A percentile compares a stretch with the other conserved stretches of the same genome.
Evolutionary conservation across 2,329 filamentous ascomycete species (phyloP).

Genomic region (Fusarium dimerum): DNA sequence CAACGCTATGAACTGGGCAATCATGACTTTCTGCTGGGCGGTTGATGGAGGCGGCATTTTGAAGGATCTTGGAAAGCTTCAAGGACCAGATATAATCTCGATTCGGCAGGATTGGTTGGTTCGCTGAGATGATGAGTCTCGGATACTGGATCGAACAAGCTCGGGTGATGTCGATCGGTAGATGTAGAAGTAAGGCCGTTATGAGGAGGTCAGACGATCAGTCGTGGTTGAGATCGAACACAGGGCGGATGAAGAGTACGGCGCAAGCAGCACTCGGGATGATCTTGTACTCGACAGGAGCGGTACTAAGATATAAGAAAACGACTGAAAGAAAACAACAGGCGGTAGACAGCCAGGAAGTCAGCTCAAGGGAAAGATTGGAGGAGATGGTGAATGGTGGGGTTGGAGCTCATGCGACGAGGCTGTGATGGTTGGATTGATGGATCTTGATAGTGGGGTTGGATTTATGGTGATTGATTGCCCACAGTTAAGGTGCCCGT

Average conservation of each 20-base stretch:
- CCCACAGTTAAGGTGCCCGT: neutral
- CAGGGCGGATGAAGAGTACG: neutral
- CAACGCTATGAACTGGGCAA: conserved; percentile 43
- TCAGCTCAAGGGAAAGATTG: neutral
- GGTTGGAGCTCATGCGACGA: conserved; percentile 30
- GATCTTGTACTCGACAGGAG: neutral
- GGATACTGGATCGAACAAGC: neutral
- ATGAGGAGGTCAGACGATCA: neutral
- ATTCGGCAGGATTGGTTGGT: neutral
- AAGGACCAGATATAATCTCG: neutral
- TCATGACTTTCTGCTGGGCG: conserved; percentile 42
- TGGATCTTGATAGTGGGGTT: conserved; percentile 17
- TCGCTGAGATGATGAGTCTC: conserved; percentile 1
- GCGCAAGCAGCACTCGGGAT: neutral
- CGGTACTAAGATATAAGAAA: conserved; percentile 1
- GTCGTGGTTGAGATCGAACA: neutral
- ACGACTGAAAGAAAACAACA: conserved; percentile 11
- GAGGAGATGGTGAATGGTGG: conserved; percentile 22
- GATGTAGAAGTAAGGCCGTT: neutral
- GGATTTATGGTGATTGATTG: conserved; percentile 4
- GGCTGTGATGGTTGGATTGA: conserved; percentile 27
- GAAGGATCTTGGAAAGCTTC: neutral
- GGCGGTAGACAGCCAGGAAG: conserved; percentile 6
- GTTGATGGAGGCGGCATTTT: conserved; percentile 40
- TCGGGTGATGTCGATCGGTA: neutral